phyloP scores from a whole-genome alignment of 208 protist genomes.

The Wallacemonas sp. region DNA sequence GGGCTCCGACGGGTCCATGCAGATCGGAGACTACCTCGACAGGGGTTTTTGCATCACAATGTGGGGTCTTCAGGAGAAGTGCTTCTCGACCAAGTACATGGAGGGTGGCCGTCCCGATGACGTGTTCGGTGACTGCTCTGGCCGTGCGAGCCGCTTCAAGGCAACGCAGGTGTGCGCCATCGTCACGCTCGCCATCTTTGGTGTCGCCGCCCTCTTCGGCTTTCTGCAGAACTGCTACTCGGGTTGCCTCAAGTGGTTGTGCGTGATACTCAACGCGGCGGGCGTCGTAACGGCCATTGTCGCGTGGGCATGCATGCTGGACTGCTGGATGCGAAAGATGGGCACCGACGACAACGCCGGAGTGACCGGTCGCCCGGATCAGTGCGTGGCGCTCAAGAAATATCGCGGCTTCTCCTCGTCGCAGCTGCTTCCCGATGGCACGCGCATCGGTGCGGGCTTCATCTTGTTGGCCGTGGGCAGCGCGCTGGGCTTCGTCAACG shows the following conservation, averaged over 20 bases:
- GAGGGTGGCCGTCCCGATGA: constrained; percentile 2
- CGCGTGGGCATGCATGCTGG: constrained; percentile 34
- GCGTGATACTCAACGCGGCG: constrained; percentile 28
- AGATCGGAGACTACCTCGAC: not conserved
- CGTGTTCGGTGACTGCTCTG: constrained; percentile 22
- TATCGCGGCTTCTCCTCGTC: constrained; percentile 11
- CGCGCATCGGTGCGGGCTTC: constrained; percentile 44
- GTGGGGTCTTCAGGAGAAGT: constrained; percentile 44
- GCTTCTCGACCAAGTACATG: constrained; percentile 20
- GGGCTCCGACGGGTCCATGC: not conserved
- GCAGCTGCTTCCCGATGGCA: constrained; percentile 9
- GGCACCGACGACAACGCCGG: not conserved
- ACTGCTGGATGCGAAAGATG: constrained; percentile 17
- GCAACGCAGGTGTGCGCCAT: constrained; percentile 39
- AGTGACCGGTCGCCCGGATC: not conserved
- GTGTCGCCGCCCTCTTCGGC: constrained; percentile 8
- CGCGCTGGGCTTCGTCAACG: constrained; percentile 27
- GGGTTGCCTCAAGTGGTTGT: constrained; percentile 27
- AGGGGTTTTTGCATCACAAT: constrained; percentile 33
- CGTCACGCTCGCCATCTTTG: constrained; percentile 20
- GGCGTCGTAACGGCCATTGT: constrained; percentile 13
- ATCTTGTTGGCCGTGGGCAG: constrained; percentile 30
- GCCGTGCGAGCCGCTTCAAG: constrained; percentile 30
- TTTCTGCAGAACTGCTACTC: constrained; percentile 40
- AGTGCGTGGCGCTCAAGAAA: constrained; percentile 18